These are phyloP conservation scores for Zygotorulaspora sp. DNA, from an alignment of 805 yeast genomes.

Conservation along the genomic window DNA sequence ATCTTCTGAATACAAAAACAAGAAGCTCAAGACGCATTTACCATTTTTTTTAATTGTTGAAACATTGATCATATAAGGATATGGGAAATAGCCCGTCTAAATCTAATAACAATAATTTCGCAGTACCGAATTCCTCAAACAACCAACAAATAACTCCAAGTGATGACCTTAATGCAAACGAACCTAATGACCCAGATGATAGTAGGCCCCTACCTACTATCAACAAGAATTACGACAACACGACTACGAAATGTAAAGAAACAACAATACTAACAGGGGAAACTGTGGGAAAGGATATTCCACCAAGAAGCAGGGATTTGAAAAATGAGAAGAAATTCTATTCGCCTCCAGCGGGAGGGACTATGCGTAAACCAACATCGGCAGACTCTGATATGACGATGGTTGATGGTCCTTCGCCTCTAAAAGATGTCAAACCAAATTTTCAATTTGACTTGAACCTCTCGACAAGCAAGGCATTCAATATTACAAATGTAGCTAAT, in stretches of 20 bases:
- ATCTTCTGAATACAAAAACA: too few species aligned
- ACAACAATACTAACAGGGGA: conserved; percentile 5
- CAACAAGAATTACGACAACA: conserved; percentile 10
- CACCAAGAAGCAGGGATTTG: conserved; percentile 11
- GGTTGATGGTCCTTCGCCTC: conserved; percentile 15
- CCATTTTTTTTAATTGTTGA: too few species aligned
- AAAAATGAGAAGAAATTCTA: conserved; percentile 7
- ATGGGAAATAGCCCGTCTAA: conserved; percentile 68
- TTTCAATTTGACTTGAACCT: conserved; percentile 35
- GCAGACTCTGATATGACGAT: conserved; percentile 20
- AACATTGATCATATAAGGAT: conserved; percentile 1
- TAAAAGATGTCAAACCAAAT: conserved; percentile 6
- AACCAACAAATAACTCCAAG: conserved; percentile 32
- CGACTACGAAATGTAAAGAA: conserved; percentile 13
- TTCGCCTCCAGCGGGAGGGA: conserved; percentile 5
- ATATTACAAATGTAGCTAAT: conserved; percentile 11
- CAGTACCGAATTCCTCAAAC: conserved; percentile 37
- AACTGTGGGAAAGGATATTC: conserved; percentile 5
- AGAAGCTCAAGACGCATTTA: too few species aligned
- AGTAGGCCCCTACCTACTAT: conserved; percentile 41
- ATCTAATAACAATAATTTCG: conserved; percentile 39
- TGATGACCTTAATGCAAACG: conserved; percentile 34
- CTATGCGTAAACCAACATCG: conserved; percentile 19
- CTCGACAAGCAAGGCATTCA: conserved; percentile 35
- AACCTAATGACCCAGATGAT: conserved; percentile 46